These are phyloP conservation scores for Amaranthus tricolor DNA, from an alignment of 179 eudicot genomes.

Conservation along the genomic window DNA sequence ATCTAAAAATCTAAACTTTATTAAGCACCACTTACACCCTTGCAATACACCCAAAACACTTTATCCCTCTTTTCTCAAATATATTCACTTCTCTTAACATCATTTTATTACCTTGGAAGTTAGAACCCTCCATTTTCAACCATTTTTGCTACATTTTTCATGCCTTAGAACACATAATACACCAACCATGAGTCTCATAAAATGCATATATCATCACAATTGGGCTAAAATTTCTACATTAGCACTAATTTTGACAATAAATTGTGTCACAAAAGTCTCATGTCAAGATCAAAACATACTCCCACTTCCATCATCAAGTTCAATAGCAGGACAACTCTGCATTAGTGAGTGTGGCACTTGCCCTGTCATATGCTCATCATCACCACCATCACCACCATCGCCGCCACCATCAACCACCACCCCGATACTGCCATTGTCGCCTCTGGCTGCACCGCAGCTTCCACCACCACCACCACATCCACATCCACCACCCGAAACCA, in stretches of 20 bases:
- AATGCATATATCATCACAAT: neutral
- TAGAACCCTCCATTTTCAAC: neutral
- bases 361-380: slow-evolving; percentile 67
- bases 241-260: neutral
- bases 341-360: slow-evolving; percentile 78
- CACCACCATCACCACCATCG: slow-evolving; percentile 32
- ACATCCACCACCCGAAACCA: slow-evolving; percentile 11
- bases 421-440: slow-evolving; percentile 12
- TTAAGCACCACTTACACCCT: slow-evolving; percentile 27
- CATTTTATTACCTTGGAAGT: neutral
- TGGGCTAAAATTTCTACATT: slow-evolving; percentile 4
- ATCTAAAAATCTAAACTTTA: slow-evolving; percentile 27
- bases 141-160: neutral
- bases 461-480: slow-evolving; percentile 25
- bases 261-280: slow-evolving; percentile 7
- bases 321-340: slow-evolving; percentile 42
- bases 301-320: slow-evolving; percentile 18
- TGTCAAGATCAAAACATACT: slow-evolving; percentile 21
- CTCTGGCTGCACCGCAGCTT: slow-evolving; percentile 26
- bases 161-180: neutral
- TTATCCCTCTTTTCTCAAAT: neutral
- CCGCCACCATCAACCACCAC: slow-evolving; percentile 20
- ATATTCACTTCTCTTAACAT: neutral
- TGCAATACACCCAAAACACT: slow-evolving; percentile 9
- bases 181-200: slow-evolving; percentile 14